Evolutionary conservation across 371 early-diverging fungal species (phyloP).

Genomic region (Rhizopus stolonifer): DNA sequence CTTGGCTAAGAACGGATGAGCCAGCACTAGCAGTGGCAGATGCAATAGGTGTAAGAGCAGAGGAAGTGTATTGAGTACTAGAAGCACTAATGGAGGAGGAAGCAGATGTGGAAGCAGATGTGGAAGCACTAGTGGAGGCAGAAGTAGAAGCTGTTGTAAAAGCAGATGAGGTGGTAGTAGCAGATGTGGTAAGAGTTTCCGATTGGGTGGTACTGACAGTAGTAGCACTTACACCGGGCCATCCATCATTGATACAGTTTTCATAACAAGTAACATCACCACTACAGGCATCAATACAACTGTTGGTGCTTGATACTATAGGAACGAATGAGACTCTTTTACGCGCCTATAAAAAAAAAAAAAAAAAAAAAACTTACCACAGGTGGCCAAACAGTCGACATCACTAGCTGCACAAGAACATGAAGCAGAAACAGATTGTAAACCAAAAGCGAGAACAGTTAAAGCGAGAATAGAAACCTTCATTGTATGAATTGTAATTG

Average conservation of each 20-base stretch:
- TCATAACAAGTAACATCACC: constrained; percentile 17
- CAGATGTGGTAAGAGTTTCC: neutral
- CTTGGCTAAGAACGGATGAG: too few species aligned
- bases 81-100: too few species aligned
- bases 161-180: neutral
- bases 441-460: constrained; percentile 14
- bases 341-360: neutral
- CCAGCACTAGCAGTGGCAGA: neutral
- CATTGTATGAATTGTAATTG: constrained; percentile 1
- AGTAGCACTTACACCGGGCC: constrained; percentile 17
- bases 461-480: constrained; percentile 16
- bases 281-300: constrained; percentile 16
- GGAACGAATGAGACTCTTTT: constrained; percentile 1
- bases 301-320: constrained; percentile 15
- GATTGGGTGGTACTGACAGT: neutral
- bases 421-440: neutral
- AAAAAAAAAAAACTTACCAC: constrained; percentile 17
- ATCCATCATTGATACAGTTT: constrained; percentile 15
- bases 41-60: too few species aligned
- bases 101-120: too few species aligned
- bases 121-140: too few species aligned
- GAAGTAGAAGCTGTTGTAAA: neutral
- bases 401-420: constrained; percentile 15
- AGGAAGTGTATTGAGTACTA: too few species aligned
- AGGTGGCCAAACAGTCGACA: constrained; percentile 6